Percentiles rank a stretch among this genome's conserved stretches.
Conservation (phyloP, 345 rosid species). For the Crucihimalaya himalaica region DNA sequence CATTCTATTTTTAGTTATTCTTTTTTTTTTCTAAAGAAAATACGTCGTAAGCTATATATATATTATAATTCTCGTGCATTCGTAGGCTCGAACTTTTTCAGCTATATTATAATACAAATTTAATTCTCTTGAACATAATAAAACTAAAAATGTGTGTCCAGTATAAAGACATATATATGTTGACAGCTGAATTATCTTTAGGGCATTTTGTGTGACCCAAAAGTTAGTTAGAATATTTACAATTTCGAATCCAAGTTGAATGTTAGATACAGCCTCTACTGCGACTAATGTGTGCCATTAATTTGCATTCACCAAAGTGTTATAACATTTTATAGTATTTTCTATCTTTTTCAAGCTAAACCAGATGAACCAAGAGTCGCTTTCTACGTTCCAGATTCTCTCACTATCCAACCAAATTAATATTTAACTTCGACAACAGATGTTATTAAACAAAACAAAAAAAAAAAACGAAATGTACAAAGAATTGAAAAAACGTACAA, state of each 20-base stretch:
- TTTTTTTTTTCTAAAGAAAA: not conserved
- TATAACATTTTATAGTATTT: not conserved
- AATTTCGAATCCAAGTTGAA: constrained; percentile 4
- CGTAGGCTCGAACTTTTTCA: not conserved
- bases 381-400: not conserved
- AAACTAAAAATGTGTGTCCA: not conserved
- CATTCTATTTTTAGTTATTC: not conserved
- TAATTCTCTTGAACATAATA: not conserved
- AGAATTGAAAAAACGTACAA: not conserved
- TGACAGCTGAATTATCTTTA: not conserved
- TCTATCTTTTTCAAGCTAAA: constrained; percentile 13
- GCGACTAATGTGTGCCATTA: constrained; percentile 9
- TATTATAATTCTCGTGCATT: not conserved
- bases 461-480: not conserved
- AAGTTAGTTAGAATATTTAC: constrained; percentile 17
- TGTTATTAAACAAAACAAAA: not conserved
- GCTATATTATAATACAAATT: not conserved
- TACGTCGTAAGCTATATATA: no score
- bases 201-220: not conserved
- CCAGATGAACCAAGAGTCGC: constrained; percentile 18
- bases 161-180: not conserved
- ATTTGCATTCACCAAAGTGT: constrained; percentile 7
- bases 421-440: not conserved
- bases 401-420: not conserved
- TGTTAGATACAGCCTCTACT: constrained; percentile 18